Evolutionary conservation across 2,329 filamentous ascomycete genomes (phyloP).

Genomic region (Ophidiomyces ophidiicola): DNA sequence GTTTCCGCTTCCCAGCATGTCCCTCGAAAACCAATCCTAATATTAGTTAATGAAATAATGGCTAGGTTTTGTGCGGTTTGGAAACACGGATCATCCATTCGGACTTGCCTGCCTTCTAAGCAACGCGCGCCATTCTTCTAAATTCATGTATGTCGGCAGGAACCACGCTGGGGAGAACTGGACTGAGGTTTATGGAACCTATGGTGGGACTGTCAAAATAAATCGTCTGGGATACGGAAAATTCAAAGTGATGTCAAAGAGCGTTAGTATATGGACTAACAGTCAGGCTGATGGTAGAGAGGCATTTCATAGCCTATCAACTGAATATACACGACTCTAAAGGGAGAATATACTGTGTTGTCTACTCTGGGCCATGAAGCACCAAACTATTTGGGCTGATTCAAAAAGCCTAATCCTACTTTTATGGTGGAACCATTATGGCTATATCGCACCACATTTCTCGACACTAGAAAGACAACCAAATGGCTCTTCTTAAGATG

Average conservation of each 20-base stretch:
- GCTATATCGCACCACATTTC: too few species aligned
- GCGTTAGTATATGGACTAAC: conserved; percentile 52
- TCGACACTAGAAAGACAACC: too few species aligned
- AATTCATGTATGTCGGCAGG: conserved; percentile 51
- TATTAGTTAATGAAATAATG: not conserved
- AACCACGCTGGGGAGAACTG: conserved; percentile 48
- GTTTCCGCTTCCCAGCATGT: conserved; percentile 8
- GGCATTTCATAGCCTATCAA: conserved; percentile 23
- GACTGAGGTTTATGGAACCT: conserved; percentile 50
- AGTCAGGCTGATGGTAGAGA: conserved; percentile 42
- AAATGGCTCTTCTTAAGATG: too few species aligned
- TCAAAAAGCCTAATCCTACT: too few species aligned
- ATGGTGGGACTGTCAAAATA: conserved; percentile 45
- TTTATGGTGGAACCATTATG: too few species aligned
- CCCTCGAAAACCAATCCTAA: too few species aligned
- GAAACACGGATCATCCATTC: conserved; percentile 38
- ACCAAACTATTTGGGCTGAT: too few species aligned
- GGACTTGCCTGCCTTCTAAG: conserved; percentile 49
- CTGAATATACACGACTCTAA: too few species aligned
- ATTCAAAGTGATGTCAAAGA: conserved; percentile 44
- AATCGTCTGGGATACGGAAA: conserved; percentile 46
- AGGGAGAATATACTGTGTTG: too few species aligned
- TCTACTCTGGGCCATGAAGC: too few species aligned
- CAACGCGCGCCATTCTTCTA: conserved; percentile 36
- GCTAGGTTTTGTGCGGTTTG: conserved; percentile 38